These are phyloP conservation scores for Chrysoporthe cubensis DNA, from an alignment of 2,329 filamentous ascomycete genomes.

Conservation along the genomic window DNA sequence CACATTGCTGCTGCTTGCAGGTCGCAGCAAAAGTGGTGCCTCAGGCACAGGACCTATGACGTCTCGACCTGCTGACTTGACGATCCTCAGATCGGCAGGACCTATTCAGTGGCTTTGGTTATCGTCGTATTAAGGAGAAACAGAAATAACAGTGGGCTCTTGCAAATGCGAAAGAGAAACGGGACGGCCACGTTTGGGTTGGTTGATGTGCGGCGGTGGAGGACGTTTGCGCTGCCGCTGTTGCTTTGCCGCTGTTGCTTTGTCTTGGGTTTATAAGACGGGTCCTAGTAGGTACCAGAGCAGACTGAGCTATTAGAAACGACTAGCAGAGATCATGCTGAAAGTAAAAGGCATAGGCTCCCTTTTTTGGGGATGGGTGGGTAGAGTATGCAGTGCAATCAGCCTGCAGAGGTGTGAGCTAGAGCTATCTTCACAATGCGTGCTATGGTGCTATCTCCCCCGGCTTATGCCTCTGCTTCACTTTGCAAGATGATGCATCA, in stretches of 20 bases:
- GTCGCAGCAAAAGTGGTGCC: background rate
- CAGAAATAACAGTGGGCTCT: background rate
- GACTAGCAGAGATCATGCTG: too few species aligned
- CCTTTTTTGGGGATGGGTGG: too few species aligned
- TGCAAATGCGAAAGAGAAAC: background rate
- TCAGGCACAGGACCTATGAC: background rate
- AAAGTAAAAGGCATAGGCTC: too few species aligned
- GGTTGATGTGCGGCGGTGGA: background rate
- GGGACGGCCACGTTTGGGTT: background rate
- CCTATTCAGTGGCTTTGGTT: background rate
- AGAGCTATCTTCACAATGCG: too few species aligned
- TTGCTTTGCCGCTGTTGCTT: background rate
- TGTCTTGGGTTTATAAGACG: too few species aligned
- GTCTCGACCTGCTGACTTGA: background rate
- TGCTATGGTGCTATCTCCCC: too few species aligned
- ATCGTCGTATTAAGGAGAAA: background rate
- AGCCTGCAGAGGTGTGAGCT: too few species aligned
- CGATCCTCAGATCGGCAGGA: background rate
- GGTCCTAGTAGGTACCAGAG: too few species aligned
- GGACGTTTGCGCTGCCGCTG: background rate
- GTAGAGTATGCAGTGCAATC: too few species aligned
- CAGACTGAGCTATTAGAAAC: too few species aligned
- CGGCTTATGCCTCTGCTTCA: too few species aligned
- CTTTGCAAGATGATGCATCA: too few species aligned
- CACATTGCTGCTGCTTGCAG: background rate